Percentiles rank a stretch among this genome's conserved stretches.
phyloP scores from a whole-genome alignment of 2,329 filamentous ascomycete genomes.

The Fusarium bulbicola region DNA sequence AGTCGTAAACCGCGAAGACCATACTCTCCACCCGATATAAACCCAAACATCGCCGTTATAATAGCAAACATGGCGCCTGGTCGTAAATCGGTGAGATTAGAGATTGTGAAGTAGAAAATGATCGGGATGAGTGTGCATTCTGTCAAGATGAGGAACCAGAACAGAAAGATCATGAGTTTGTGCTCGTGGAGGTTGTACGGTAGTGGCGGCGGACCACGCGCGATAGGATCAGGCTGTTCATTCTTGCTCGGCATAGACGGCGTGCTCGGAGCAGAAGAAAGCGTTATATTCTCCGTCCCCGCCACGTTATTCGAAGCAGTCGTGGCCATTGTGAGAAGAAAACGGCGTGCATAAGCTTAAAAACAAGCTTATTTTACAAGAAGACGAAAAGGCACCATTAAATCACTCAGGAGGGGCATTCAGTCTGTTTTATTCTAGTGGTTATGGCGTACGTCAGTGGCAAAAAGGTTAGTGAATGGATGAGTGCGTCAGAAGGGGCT shows the following conservation, averaged over 20 bases:
- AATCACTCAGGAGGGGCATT: not conserved
- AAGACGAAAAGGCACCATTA: not conserved
- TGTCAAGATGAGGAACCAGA: constrained; percentile 38
- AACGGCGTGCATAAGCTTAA: constrained; percentile 21
- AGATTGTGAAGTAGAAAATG: constrained; percentile 55
- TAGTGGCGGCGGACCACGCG: constrained; percentile 8
- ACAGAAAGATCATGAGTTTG: constrained; percentile 34
- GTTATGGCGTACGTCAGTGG: constrained; percentile 18
- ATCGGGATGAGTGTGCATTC: constrained; percentile 51
- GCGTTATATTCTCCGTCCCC: not conserved
- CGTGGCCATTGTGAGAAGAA: not conserved
- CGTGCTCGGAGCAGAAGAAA: constrained; percentile 10
- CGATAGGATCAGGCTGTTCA: not conserved
- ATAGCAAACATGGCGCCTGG: constrained; percentile 52
- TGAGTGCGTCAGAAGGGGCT: not conserved
- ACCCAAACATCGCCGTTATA: constrained; percentile 57
- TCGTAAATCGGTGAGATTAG: constrained; percentile 38
- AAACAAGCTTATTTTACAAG: constrained; percentile 21
- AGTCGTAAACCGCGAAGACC: constrained; percentile 36
- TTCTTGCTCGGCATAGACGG: constrained; percentile 3
- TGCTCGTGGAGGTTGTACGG: constrained; percentile 40
- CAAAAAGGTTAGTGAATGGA: not conserved
- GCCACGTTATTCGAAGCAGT: not conserved
- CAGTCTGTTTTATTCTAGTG: not conserved
- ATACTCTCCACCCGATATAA: constrained; percentile 57